Conservation (phyloP, 2,329 filamentous ascomycete species). For the Xylaria digitata region DNA sequence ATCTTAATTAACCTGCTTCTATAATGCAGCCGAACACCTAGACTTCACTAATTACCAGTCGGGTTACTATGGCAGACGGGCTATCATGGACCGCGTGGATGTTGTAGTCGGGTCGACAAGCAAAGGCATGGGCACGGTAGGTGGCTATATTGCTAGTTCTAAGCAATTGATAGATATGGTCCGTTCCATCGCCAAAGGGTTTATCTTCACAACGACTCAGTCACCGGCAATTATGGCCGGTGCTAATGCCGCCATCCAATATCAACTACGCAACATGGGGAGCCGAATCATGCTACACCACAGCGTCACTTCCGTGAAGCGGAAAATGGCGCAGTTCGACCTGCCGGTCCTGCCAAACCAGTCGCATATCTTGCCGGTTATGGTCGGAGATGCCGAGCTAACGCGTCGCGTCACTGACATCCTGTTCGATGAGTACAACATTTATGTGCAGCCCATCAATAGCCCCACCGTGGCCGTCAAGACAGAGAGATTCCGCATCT, state of each 20-base stretch:
- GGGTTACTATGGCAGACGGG: conserved; percentile 74
- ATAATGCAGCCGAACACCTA: conserved; percentile 80
- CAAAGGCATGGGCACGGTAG: conserved; percentile 97
- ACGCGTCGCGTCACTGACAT: conserved; percentile 92
- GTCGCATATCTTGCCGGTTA: conserved; percentile 91
- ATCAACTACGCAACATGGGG: conserved; percentile 84
- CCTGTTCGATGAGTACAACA: conserved; percentile 87
- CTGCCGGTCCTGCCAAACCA: conserved; percentile 98
- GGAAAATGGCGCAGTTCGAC: conserved; percentile 78
- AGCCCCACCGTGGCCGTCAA: conserved; percentile 97
- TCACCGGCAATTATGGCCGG: conserved; percentile 97
- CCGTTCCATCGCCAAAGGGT: conserved; percentile 92
- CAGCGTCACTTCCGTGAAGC: conserved; percentile 93
- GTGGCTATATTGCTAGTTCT: conserved; percentile 95
- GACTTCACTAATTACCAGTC: conserved; percentile 87
- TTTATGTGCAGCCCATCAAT: conserved; percentile 99
- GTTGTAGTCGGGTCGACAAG: conserved; percentile 97
- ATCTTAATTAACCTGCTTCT: no score
- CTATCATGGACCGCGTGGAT: conserved; percentile 92
- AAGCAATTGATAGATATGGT: conserved; percentile 88
- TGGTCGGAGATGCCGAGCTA: conserved; percentile 92
- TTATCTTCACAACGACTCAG: conserved; percentile 98
- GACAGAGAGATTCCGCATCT: conserved; percentile 94
- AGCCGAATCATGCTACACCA: conserved; percentile 93
- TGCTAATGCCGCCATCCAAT: conserved; percentile 89